Conservation (phyloP, 441 rosid species). For the Corymbia calophylla region DNA sequence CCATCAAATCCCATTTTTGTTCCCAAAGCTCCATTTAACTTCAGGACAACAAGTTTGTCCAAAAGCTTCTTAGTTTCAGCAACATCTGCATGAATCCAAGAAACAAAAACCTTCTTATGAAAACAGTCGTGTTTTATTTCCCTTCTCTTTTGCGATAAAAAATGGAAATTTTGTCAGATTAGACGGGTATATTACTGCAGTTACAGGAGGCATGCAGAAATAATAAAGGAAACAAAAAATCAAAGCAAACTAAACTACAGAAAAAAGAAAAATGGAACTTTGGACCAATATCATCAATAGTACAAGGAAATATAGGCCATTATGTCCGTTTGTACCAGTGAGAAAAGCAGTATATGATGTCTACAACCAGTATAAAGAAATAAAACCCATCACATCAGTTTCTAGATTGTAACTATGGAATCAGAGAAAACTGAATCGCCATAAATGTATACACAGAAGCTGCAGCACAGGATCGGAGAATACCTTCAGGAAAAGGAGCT, state of each 20-base stretch:
- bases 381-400: background rate
- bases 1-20: conserved; percentile 37
- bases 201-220: background rate
- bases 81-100: conserved; percentile 19
- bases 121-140: background rate
- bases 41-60: conserved; percentile 55
- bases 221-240: background rate
- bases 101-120: background rate
- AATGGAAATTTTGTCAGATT: background rate
- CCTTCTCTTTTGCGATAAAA: background rate
- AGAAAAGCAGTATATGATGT: background rate
- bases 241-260: background rate
- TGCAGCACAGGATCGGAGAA: background rate
- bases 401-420: background rate
- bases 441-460: background rate
- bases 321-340: background rate
- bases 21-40: conserved; percentile 32
- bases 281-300: background rate
- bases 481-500: conserved; percentile 36
- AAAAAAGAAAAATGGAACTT: background rate
- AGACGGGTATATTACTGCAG: background rate
- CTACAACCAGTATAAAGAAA: background rate
- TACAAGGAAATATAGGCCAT: background rate
- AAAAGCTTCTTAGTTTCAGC: conserved; percentile 32
- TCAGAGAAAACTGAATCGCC: background rate